Evolutionary conservation across 495 filamentous ascomycete species (phyloP), one percentile per base, ranked within the genome.

Genomic region (Jackrogersella minutella): DNA sequence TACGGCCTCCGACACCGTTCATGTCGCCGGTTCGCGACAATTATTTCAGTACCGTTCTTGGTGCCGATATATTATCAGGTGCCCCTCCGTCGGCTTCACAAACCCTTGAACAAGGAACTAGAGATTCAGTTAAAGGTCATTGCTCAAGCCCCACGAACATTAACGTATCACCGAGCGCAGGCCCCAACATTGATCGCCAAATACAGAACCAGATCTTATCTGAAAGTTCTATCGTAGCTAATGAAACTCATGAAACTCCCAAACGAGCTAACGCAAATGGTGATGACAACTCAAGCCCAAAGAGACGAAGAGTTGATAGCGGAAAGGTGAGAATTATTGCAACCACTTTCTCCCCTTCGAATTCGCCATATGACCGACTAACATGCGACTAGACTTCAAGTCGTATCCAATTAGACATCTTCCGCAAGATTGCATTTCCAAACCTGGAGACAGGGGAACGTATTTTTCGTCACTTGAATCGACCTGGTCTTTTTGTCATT

Each of bases 381-480:
- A 64, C 44, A 44, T 40, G 21, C 13, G 2, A 26, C 1, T 17
- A 69, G 66, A 34, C 36, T 9, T 34, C 21, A 5, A 57, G 37
- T 19, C 61, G 56, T 16, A 13, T 43, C 3, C 60, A 69, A 41
- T 56, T 61, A 9, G 61, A 69, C 50, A 64, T 66, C 16, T 69
- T 54, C 26, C 67, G 67, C 14, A 70, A 66, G 24, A 62, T 70
- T 28, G 67, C 67, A 19, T 70, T 70, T 30, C 67, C 67, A 2
- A 70, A 70, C 34, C 10, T 70, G 17, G 62, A 58, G 21, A 70
- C 62, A 8, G 57, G 47, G 41, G 72, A 74, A 34, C 68, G 72
- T 14, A 73, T 74, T 22, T 74, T 74, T 28, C 61, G 54, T 24
- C 70, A 74, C 50, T 62, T 70, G 13, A 58, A 70, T n/a, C 66